Conservation (phyloP, 2,329 filamentous ascomycete genomes). For the Calonectria hawksworthii region DNA sequence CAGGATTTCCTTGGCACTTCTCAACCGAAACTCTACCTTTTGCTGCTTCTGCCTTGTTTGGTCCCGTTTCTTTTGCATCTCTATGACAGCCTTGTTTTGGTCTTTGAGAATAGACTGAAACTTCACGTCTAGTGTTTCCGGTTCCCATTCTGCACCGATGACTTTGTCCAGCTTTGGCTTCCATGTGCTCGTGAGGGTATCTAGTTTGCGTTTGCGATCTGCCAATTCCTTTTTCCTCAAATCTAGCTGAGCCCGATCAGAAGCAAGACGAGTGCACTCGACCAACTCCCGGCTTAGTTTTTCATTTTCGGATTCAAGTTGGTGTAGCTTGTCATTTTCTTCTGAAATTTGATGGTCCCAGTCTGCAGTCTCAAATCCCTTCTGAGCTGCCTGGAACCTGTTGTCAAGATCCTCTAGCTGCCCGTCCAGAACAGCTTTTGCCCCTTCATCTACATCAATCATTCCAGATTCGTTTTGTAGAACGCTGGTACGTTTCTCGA, state of each 20-base stretch:
- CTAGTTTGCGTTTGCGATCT: conserved; percentile 79
- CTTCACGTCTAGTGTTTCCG: conserved; percentile 76
- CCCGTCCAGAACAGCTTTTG: conserved; percentile 81
- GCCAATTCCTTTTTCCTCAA: conserved; percentile 84
- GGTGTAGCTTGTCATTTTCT: conserved; percentile 74
- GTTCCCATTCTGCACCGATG: conserved; percentile 76
- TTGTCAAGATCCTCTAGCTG: conserved; percentile 78
- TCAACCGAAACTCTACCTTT: conserved; percentile 81
- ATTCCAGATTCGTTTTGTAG: conserved; percentile 78
- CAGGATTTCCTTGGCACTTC: conserved; percentile 73
- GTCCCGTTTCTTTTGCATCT: conserved; percentile 80
- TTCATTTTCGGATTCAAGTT: conserved; percentile 79
- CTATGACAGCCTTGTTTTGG: conserved; percentile 70
- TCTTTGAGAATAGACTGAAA: conserved; percentile 75
- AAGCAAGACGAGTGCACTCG: conserved; percentile 84
- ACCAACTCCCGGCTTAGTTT: conserved; percentile 84
- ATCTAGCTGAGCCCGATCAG: conserved; percentile 87
- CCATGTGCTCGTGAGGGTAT: conserved; percentile 84
- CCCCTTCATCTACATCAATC: conserved; percentile 90
- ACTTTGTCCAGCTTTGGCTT: conserved; percentile 76
- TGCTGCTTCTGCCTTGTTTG: conserved; percentile 79
- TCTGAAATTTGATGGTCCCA: conserved; percentile 80
- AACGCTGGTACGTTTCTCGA: conserved; percentile 77
- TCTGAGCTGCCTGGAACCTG: conserved; percentile 72
- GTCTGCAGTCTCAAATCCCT: conserved; percentile 72